These are phyloP conservation scores for Arbutus unedo DNA, from an alignment of 148 eudicot genomes.

Conservation along the genomic window DNA sequence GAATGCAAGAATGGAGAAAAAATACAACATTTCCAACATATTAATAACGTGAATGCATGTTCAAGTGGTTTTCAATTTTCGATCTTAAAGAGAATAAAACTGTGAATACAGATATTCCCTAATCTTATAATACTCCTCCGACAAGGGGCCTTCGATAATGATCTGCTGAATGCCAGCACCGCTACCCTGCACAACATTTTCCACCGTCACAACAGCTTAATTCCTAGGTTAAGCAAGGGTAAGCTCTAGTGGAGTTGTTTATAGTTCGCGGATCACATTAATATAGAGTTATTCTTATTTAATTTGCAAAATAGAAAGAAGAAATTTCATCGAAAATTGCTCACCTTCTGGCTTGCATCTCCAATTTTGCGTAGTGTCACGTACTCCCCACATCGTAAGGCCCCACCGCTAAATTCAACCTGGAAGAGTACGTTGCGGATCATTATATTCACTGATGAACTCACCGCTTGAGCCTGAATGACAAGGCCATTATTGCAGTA, in stretches of 20 bases:
- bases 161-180: slow-evolving; percentile 73
- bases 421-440: slow-evolving; percentile 21
- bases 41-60: neutral
- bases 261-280: slow-evolving; percentile 8
- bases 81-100: slow-evolving; percentile 60
- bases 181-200: slow-evolving; percentile 59
- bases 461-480: neutral
- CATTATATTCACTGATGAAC: neutral
- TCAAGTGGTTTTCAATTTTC: neutral
- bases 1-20: neutral
- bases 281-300: neutral
- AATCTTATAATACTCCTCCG: slow-evolving; percentile 82
- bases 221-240: neutral
- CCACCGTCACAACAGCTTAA: slow-evolving; percentile 5
- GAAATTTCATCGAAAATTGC: neutral
- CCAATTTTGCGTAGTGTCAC: slow-evolving; percentile 86
- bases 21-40: neutral
- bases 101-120: slow-evolving; percentile 79
- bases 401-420: slow-evolving; percentile 94
- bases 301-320: neutral
- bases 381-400: slow-evolving; percentile 84
- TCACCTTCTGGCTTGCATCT: slow-evolving; percentile 82
- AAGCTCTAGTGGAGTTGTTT: neutral
- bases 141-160: slow-evolving; percentile 83
- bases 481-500: neutral